Percentiles rank a stretch among this genome's conserved stretches.
Evolutionary conservation across 2,329 filamentous ascomycete species (phyloP).

Genomic region (Diaporthe sp.): DNA sequence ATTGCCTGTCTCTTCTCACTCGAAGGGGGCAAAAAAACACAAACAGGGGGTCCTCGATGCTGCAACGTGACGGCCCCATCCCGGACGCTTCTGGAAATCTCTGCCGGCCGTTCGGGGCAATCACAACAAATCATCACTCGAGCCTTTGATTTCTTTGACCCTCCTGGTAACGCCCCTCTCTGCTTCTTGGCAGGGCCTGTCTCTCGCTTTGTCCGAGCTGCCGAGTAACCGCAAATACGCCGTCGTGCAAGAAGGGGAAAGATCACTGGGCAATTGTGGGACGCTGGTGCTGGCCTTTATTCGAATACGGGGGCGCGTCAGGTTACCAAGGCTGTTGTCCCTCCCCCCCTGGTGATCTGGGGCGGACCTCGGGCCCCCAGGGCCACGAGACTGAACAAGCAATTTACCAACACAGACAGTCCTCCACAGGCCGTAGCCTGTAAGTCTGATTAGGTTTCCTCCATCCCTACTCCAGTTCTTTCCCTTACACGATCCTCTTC

Average conservation of each 20-base stretch:
- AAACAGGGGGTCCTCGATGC: constrained; percentile 12
- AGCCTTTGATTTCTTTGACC: constrained; percentile 27
- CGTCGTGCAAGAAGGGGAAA: constrained; percentile 26
- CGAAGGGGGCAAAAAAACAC: background rate
- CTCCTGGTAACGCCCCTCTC: constrained; percentile 32
- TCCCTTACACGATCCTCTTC: constrained; percentile 34
- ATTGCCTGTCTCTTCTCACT: background rate
- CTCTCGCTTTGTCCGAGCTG: constrained; percentile 36
- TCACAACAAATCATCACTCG: constrained; percentile 34
- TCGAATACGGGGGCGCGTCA: constrained; percentile 35
- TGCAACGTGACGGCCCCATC: constrained; percentile 32
- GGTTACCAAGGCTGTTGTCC: constrained; percentile 8
- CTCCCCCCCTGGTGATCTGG: constrained; percentile 33
- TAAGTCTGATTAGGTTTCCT: constrained; percentile 26
- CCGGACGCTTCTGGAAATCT: constrained; percentile 37
- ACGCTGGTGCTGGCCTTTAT: constrained; percentile 23
- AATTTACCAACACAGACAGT: constrained; percentile 31
- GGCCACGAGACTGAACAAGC: constrained; percentile 10
- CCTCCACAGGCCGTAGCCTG: constrained; percentile 34
- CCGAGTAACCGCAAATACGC: constrained; percentile 25
- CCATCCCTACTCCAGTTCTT: constrained; percentile 32
- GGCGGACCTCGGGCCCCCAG: background rate
- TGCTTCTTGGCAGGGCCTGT: constrained; percentile 31
- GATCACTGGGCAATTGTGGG: constrained; percentile 32
- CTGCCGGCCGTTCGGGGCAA: constrained; percentile 31